Evolutionary conservation across 495 filamentous ascomycete species (phyloP).

Genomic region (Lepidopterella palustris): DNA sequence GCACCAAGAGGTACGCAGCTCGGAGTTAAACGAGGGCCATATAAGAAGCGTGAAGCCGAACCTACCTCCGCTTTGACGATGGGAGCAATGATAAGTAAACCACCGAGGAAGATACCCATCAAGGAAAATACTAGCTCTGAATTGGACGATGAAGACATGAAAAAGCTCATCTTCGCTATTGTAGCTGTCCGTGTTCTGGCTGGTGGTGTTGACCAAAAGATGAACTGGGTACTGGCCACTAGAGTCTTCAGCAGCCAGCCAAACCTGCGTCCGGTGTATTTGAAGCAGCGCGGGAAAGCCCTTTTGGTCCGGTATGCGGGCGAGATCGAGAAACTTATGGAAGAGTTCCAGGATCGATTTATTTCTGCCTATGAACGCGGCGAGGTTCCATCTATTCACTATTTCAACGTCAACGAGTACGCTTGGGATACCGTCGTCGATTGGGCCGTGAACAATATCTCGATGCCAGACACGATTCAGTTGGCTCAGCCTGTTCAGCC

Average conservation of each 20-base stretch:
- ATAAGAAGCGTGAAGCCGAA: too few species aligned
- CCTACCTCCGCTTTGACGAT: too few species aligned
- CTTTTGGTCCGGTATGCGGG: constrained; percentile 43
- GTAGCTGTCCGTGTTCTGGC: constrained; percentile 60
- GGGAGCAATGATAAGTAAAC: neutral
- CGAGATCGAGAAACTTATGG: constrained; percentile 60
- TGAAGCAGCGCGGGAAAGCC: constrained; percentile 53
- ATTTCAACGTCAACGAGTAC: constrained; percentile 60
- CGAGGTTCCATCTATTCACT: constrained; percentile 65
- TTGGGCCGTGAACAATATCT: constrained; percentile 65
- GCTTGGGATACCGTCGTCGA: constrained; percentile 70
- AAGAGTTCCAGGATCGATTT: constrained; percentile 71
- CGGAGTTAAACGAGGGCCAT: too few species aligned
- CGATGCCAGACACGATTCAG: too few species aligned
- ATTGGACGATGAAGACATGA: neutral
- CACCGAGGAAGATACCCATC: neutral
- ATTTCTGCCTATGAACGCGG: constrained; percentile 66
- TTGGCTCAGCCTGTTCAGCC: too few species aligned
- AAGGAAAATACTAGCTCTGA: neutral
- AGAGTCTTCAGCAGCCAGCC: constrained; percentile 53
- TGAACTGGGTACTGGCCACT: constrained; percentile 70
- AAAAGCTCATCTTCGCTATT: constrained; percentile 14
- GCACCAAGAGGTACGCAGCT: too few species aligned
- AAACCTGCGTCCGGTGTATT: constrained; percentile 12
- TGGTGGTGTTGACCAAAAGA: constrained; percentile 59